phyloP scores from a whole-genome alignment of 495 filamentous ascomycete species.

The Letharia columbiana region DNA sequence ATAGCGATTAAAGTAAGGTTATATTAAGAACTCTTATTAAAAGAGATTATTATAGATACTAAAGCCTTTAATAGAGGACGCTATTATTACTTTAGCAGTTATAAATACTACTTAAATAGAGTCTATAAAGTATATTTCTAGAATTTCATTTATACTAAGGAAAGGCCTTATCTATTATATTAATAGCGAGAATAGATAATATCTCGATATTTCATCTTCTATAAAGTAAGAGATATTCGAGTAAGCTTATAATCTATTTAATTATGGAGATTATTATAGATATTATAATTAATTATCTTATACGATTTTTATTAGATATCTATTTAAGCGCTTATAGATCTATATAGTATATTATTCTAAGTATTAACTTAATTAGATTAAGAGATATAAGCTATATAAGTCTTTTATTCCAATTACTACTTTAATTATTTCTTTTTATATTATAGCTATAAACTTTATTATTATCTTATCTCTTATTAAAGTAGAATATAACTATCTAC shows the following conservation, averaged over 20 bases:
- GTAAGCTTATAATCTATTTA: neutral
- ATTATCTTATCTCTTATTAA: too few relatives aligned
- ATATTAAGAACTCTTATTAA: neutral
- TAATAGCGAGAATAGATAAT: neutral
- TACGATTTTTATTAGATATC: conserved; percentile 7
- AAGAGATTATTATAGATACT: neutral
- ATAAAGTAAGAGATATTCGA: neutral
- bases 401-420: neutral
- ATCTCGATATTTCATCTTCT: neutral
- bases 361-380: conserved; percentile 5
- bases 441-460: neutral
- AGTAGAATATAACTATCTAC: too few relatives aligned
- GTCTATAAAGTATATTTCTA: too few relatives aligned
- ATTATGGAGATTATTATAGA: neutral
- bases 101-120: too few relatives aligned
- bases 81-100: neutral
- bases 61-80: neutral
- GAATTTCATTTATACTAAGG: neutral
- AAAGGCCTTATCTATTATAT: neutral
- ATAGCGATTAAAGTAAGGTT: neutral
- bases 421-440: neutral
- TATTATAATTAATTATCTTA: neutral
- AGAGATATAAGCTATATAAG: neutral
- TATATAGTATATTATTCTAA: conserved; percentile 1
- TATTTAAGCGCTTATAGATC: neutral